Percentiles rank a stretch among this genome's conserved stretches.
Conservation (phyloP, 208 protist genomes). For the Trypanosoma melophagium region DNA sequence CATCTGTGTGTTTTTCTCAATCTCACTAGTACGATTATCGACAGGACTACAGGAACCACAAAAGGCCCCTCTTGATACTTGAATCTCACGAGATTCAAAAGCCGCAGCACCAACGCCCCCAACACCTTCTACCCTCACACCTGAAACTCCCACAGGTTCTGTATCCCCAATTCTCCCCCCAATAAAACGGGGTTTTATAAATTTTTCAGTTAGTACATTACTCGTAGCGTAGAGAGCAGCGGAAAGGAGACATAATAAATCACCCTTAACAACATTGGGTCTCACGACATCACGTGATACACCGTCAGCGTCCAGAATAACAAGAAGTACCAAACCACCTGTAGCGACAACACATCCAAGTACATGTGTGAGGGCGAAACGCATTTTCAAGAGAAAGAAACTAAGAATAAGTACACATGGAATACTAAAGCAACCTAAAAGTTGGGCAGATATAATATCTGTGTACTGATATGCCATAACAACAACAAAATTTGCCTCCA, state of each 20-base stretch:
- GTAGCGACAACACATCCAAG: constrained; percentile 78
- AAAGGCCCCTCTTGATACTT: no score
- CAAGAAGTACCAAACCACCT: constrained; percentile 75
- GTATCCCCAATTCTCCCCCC: neutral
- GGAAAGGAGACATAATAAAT: constrained; percentile 81
- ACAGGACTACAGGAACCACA: no score
- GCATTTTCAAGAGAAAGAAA: constrained; percentile 79
- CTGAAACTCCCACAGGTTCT: neutral
- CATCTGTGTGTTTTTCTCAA: neutral
- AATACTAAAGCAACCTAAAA: constrained; percentile 92
- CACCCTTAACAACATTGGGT: constrained; percentile 66
- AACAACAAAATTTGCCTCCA: constrained; percentile 93
- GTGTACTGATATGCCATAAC: constrained; percentile 94
- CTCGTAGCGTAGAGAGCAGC: constrained; percentile 83
- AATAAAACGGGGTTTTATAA: constrained; percentile 57
- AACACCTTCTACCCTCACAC: no score
- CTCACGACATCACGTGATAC: constrained; percentile 41
- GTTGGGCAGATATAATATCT: constrained; percentile 88
- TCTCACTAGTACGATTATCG: neutral
- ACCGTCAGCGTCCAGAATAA: constrained; percentile 73
- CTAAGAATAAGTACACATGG: constrained; percentile 91
- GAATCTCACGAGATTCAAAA: no score
- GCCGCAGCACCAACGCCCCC: no score
- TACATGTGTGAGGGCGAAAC: constrained; percentile 82
- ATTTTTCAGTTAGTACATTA: constrained; percentile 92